These are phyloP conservation scores for Hortiboletus campestris DNA, from an alignment of 768 basidiomycete genomes.

Conservation along the genomic window DNA sequence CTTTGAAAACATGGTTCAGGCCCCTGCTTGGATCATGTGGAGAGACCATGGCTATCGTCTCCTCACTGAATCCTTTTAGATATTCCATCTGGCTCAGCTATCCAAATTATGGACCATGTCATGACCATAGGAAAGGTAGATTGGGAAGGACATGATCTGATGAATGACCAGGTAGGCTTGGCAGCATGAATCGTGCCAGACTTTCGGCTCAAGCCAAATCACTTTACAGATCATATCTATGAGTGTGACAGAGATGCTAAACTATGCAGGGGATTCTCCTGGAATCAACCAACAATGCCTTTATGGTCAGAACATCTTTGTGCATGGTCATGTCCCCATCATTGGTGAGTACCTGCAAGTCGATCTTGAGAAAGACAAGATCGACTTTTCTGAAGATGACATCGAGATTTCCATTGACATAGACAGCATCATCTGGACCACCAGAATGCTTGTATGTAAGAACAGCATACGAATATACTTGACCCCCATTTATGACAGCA, in stretches of 20 bases:
- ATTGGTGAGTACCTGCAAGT: neutral
- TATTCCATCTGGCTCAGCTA: too few species aligned
- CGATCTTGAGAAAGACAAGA: neutral
- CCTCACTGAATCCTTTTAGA: constrained; percentile 3
- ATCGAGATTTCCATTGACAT: neutral
- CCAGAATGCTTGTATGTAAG: neutral
- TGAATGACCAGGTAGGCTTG: too few species aligned
- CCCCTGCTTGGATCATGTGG: constrained; percentile 9
- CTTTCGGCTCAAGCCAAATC: too few species aligned
- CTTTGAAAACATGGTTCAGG: neutral
- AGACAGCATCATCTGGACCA: constrained; percentile 1
- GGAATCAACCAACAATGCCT: neutral
- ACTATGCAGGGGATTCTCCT: too few species aligned
- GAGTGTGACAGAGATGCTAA: too few species aligned
- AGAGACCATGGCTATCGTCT: constrained; percentile 5
- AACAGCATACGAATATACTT: neutral
- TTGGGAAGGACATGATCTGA: too few species aligned
- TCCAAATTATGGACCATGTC: too few species aligned
- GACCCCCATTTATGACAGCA: neutral
- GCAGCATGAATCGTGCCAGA: too few species aligned
- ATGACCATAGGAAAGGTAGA: too few species aligned
- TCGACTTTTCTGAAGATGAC: neutral
- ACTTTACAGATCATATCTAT: too few species aligned
- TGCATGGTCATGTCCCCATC: neutral
- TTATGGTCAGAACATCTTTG: neutral